Percentiles rank a stretch among this genome's conserved stretches.
Conservation (phyloP, 2,329 filamentous ascomycete genomes). For the Pestalotiopsis sp. region DNA sequence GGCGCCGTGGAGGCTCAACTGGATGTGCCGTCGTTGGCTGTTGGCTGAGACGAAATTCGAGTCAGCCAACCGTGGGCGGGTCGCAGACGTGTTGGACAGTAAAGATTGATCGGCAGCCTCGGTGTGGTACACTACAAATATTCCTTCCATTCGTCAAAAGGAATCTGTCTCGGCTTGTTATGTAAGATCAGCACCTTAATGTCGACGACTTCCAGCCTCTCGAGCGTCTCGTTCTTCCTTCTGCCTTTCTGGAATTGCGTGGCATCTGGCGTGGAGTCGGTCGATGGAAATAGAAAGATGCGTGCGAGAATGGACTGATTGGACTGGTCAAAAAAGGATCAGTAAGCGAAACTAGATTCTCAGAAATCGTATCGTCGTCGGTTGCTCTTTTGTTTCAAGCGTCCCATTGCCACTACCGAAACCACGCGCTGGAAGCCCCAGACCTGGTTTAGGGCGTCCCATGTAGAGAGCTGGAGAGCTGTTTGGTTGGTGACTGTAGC, state of each 20-base stretch:
- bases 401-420: neutral
- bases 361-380: neutral
- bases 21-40: conserved; percentile 4
- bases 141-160: neutral
- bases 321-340: neutral
- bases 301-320: neutral
- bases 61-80: neutral
- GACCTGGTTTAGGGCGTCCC: neutral
- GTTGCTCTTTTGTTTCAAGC: neutral
- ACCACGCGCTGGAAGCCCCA: neutral
- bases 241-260: too few species aligned
- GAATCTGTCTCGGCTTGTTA: neutral
- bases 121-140: neutral
- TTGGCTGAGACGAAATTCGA: neutral
- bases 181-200: neutral
- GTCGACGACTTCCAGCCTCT: neutral
- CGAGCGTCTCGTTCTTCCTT: neutral
- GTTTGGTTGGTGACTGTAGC: neutral
- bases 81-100: neutral
- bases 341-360: neutral
- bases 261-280: neutral
- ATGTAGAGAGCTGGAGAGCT: neutral
- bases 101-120: neutral
- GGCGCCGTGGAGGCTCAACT: conserved; percentile 7
- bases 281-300: neutral